phyloP scores from a whole-genome alignment of 495 filamentous ascomycete species.

The Annulohypoxylon maeteangense region DNA sequence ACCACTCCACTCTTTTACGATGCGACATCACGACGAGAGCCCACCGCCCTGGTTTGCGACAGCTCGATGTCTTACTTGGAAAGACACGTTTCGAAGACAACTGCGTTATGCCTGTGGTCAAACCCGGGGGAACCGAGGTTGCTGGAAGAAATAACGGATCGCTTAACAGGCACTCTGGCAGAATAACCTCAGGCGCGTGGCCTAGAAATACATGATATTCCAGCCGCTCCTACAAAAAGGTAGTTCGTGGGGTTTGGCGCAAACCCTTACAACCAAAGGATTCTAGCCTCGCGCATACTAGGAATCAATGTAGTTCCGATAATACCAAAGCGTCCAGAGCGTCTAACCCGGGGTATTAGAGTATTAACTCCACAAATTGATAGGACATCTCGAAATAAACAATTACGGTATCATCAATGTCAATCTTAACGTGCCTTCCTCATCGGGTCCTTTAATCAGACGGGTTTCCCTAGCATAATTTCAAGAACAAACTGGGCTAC shows the following conservation, averaged over 20 bases:
- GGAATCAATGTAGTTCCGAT: background rate
- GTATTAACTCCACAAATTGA: background rate
- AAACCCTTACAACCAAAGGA: background rate
- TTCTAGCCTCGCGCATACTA: background rate
- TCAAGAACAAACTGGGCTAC: background rate
- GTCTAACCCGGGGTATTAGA: background rate
- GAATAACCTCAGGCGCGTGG: background rate
- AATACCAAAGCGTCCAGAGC: background rate
- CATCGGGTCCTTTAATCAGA: background rate
- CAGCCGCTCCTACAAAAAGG: background rate
- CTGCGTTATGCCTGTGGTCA: background rate
- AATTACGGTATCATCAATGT: background rate
- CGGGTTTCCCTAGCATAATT: background rate
- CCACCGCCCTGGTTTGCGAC: background rate
- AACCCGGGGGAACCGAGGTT: background rate
- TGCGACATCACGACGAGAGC: background rate
- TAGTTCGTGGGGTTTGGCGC: background rate
- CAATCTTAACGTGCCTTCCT: background rate
- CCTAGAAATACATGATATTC: background rate
- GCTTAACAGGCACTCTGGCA: background rate
- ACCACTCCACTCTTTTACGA: conserved; percentile 24
- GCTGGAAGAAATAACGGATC: background rate
- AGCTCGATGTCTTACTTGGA: background rate
- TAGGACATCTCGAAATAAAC: background rate
- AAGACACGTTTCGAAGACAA: background rate